A percentile compares a stretch with the other conserved stretches of the same genome.
Conservation (phyloP, 148 eudicot species). For the Fagopyrum esculentum region DNA sequence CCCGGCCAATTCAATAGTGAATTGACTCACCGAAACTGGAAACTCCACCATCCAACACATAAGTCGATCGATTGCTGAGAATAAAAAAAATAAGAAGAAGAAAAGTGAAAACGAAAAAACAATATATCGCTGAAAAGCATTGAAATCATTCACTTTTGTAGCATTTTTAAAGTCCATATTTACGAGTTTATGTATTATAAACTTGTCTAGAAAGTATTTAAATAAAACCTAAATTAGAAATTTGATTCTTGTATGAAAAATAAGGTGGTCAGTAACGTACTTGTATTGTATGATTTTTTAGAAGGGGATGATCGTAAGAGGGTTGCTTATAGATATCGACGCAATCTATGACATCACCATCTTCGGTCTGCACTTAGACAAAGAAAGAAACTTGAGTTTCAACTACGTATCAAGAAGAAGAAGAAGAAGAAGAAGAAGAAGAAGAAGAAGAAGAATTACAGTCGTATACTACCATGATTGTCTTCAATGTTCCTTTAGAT, state of each 20-base stretch:
- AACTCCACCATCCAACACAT: too few relatives aligned
- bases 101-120: too few relatives aligned
- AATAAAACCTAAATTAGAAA: too few relatives aligned
- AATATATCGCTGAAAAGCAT: too few relatives aligned
- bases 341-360: conserved; percentile 6
- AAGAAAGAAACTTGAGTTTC: background rate
- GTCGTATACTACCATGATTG: background rate
- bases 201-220: too few relatives aligned
- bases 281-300: conserved; percentile 1
- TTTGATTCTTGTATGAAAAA: background rate
- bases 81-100: too few relatives aligned
- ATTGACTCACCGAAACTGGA: too few relatives aligned
- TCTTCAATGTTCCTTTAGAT: background rate
- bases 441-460: background rate
- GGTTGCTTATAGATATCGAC: background rate
- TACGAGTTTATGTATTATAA: too few relatives aligned
- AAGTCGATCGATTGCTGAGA: too few relatives aligned
- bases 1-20: too few relatives aligned
- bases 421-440: background rate
- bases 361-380: background rate
- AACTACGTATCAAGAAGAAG: background rate
- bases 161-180: too few relatives aligned
- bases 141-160: too few relatives aligned
- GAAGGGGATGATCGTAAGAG: conserved; percentile 4
- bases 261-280: background rate